Conservation (phyloP, 495 filamentous ascomycete genomes). For the Tuber indicum region DNA sequence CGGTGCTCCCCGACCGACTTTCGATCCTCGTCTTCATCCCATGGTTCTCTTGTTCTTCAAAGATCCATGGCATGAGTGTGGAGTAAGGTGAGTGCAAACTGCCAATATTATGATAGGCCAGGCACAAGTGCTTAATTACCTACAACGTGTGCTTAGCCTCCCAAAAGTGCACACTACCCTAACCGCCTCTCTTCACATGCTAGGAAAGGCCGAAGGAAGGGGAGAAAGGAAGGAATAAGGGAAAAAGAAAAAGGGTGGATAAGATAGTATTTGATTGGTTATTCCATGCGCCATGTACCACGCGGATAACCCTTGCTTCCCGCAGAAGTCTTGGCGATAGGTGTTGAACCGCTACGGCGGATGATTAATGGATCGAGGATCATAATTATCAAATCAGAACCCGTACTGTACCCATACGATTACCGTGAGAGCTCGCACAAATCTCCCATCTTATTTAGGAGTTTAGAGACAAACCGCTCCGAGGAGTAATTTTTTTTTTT, state of each 20-base stretch:
- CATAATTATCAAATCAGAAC: neutral
- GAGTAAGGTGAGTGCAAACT: neutral
- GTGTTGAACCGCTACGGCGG: neutral
- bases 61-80: neutral
- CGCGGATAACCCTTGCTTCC: neutral
- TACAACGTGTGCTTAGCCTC: neutral
- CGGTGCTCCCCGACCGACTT: neutral
- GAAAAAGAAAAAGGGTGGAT: neutral
- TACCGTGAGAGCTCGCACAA: no score
- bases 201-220: neutral
- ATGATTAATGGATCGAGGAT: neutral
- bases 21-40: neutral
- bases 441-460: no score
- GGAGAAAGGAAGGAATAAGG: neutral
- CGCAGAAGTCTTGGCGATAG: neutral
- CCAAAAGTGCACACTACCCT: neutral
- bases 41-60: neutral
- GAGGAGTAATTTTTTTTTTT: no score
- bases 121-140: neutral
- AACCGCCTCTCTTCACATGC: neutral
- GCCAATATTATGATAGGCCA: neutral
- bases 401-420: no score
- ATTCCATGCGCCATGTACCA: neutral
- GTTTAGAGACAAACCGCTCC: no score
- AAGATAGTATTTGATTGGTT: neutral